Percentiles rank a stretch among this genome's conserved stretches.
Evolutionary conservation across 2,329 filamentous ascomycete genomes (phyloP).

Genomic region (Cryphonectria carpinicola): DNA sequence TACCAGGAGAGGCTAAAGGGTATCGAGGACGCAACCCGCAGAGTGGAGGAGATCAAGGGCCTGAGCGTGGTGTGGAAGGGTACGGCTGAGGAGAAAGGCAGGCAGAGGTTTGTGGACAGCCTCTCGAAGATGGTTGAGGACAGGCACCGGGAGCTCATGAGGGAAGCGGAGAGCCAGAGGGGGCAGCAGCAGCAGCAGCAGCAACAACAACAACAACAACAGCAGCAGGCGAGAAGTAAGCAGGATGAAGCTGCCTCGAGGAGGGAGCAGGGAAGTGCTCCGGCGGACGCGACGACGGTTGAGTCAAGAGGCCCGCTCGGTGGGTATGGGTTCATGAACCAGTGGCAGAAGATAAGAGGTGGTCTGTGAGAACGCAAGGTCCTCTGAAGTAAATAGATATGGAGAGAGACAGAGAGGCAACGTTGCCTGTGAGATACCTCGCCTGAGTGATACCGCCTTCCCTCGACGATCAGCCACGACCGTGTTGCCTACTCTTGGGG

Average conservation of each 20-base stretch:
- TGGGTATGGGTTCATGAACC: constrained; percentile 65
- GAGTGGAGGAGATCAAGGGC: constrained; percentile 77
- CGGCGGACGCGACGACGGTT: constrained; percentile 34
- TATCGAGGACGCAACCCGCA: constrained; percentile 71
- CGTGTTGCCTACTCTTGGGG: not conserved
- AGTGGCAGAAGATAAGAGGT: constrained; percentile 63
- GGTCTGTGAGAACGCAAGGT: constrained; percentile 45
- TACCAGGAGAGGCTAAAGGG: constrained; percentile 58
- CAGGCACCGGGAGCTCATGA: constrained; percentile 56
- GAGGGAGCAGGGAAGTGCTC: constrained; percentile 33
- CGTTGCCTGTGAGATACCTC: not conserved
- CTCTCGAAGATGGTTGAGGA: constrained; percentile 85
- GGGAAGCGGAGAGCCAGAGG: constrained; percentile 49
- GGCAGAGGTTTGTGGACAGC: constrained; percentile 78
- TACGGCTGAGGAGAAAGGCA: constrained; percentile 91
- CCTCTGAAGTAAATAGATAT: not conserved
- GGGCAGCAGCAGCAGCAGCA: constrained; percentile 42
- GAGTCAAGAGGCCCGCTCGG: constrained; percentile 51
- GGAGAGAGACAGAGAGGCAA: not conserved
- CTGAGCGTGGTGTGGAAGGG: constrained; percentile 87
- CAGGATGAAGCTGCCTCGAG: constrained; percentile 41
- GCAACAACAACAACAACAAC: constrained; percentile 44
- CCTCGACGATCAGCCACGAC: not conserved
- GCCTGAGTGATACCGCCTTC: not conserved
- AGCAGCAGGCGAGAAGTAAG: constrained; percentile 37